Conservation (phyloP, 1,139 yeast species). For the Pichia inconspicua region DNA sequence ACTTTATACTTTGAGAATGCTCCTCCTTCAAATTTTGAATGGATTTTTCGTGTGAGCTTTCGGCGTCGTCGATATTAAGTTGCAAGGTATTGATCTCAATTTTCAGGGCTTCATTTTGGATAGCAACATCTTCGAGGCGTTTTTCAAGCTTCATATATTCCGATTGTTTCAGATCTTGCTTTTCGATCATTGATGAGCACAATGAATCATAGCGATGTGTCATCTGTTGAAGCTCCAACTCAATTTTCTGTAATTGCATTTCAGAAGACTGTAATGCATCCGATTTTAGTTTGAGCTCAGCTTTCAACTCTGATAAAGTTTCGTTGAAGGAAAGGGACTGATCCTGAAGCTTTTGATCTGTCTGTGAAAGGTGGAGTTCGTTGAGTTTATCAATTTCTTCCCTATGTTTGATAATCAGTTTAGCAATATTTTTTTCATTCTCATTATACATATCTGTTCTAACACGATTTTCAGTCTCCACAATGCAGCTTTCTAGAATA, state of each 20-base stretch:
- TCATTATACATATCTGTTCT: conserved; percentile 20
- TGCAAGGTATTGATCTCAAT: background rate
- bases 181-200: background rate
- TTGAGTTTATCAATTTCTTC: conserved; percentile 15
- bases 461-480: conserved; percentile 18
- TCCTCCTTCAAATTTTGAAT: background rate
- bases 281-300: conserved; percentile 6
- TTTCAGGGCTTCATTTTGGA: conserved; percentile 1
- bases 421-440: conserved; percentile 17
- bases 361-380: conserved; percentile 5
- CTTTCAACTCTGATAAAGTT: conserved; percentile 10
- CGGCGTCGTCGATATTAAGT: background rate
- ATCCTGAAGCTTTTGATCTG: conserved; percentile 20
- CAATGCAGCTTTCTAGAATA: conserved; percentile 16
- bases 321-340: conserved; percentile 15
- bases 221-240: background rate
- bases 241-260: background rate
- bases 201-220: background rate
- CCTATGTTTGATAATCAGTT: conserved; percentile 15
- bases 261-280: conserved; percentile 1
- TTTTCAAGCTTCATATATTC: background rate
- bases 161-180: conserved; percentile 1
- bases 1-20: background rate
- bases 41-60: background rate
- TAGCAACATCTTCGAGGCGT: conserved; percentile 3